phyloP scores from a whole-genome alignment of 257 asterid species.

The Cynanchum wilfordii region DNA sequence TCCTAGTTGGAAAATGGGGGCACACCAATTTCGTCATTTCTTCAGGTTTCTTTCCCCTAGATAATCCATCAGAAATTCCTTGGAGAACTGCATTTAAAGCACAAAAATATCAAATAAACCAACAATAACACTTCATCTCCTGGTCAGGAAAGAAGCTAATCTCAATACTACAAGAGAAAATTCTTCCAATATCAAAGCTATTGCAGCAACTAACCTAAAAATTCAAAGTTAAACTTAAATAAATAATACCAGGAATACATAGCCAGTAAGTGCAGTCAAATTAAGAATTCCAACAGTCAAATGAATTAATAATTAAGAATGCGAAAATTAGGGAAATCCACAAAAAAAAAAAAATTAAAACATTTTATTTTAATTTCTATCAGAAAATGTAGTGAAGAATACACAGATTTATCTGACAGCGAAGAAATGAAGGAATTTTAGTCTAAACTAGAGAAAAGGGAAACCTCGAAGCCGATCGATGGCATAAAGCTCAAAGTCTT shows the following conservation, averaged over 20 bases:
- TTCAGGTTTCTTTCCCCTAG: constrained; percentile 74
- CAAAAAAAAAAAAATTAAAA: no score
- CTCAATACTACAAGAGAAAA: background rate
- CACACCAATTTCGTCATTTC: constrained; percentile 72
- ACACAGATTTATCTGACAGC: background rate
- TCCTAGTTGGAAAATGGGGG: background rate
- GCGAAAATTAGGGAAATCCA: background rate
- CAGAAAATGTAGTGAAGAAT: background rate
- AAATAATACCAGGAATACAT: background rate
- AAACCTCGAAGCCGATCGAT: constrained; percentile 86
- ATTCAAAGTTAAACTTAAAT: background rate
- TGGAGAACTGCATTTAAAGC: constrained; percentile 59
- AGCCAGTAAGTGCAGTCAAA: background rate
- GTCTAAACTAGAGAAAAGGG: background rate
- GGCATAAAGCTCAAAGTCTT: constrained; percentile 89
- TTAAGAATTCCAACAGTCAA: background rate
- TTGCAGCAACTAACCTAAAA: background rate
- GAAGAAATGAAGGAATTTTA: background rate
- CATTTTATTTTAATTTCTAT: background rate
- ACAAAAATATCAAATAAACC: background rate
- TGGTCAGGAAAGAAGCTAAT: background rate
- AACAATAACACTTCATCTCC: background rate
- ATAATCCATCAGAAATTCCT: constrained; percentile 83
- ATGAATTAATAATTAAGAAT: background rate
- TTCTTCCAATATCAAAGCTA: background rate